Evolutionary conservation across 108 stramenopile genomes (phyloP).

Genomic region (Fistulifera pelliculosa): DNA sequence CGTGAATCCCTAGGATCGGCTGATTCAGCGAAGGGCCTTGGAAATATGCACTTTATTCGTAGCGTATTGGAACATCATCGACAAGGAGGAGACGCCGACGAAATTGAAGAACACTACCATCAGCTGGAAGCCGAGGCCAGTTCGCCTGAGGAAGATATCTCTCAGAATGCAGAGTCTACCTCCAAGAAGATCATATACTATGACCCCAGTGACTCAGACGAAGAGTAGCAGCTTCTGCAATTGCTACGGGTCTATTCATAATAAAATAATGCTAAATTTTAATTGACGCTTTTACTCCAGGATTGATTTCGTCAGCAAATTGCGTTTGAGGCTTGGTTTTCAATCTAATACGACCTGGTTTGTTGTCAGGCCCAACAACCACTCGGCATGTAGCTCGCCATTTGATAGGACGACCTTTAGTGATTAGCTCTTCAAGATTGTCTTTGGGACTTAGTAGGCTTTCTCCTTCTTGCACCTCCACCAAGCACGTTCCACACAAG

Average conservation of each 20-base stretch:
- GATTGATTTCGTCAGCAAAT: constrained; percentile 16
- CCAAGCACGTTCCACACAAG: constrained; percentile 22
- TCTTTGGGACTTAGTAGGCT: constrained; percentile 10
- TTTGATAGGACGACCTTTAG: constrained; percentile 13
- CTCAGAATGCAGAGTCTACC: too few relatives aligned
- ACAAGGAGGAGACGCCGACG: constrained; percentile 60
- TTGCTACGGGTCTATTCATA: too few relatives aligned
- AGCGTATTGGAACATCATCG: constrained; percentile 78
- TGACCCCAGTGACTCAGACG: too few relatives aligned
- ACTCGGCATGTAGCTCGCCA: constrained; percentile 26
- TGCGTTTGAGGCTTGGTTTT: constrained; percentile 14
- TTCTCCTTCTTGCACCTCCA: constrained; percentile 10
- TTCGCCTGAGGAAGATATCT: too few relatives aligned
- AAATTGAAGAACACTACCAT: constrained; percentile 57
- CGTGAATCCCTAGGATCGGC: constrained; percentile 4
- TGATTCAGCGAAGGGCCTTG: constrained; percentile 60
- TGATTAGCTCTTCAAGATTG: constrained; percentile 11
- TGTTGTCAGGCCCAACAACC: constrained; percentile 21
- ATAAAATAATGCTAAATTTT: too few relatives aligned
- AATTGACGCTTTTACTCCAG: constrained; percentile 11
- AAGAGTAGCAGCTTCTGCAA: too few relatives aligned
- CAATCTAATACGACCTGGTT: constrained; percentile 10
- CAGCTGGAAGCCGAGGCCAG: constrained; percentile 14
- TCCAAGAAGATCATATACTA: too few relatives aligned
- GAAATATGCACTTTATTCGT: constrained; percentile 77